These are phyloP conservation scores for Fusarium piperis DNA, from an alignment of 2,329 filamentous ascomycete genomes.

Conservation along the genomic window DNA sequence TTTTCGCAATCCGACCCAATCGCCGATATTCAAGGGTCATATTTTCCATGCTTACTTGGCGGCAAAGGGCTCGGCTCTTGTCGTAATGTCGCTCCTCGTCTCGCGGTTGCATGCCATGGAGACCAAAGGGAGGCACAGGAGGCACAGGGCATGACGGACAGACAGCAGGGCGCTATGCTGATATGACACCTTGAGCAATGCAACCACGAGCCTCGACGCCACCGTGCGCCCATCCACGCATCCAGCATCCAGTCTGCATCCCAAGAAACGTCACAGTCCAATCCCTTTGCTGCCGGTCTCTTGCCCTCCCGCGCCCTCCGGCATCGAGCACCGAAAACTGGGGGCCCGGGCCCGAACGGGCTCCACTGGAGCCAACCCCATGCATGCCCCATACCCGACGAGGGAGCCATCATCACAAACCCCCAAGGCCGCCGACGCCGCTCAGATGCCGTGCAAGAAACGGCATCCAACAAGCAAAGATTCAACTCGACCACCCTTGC, in stretches of 20 bases:
- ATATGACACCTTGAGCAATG: background rate
- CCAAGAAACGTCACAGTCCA: background rate
- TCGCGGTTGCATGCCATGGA: background rate
- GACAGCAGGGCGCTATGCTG: too few species aligned
- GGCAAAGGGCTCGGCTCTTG: constrained; percentile 23
- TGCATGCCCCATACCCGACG: constrained; percentile 4
- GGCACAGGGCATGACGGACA: background rate
- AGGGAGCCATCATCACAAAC: constrained; percentile 1
- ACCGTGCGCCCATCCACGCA: background rate
- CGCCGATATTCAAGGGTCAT: background rate
- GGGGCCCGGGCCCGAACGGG: constrained; percentile 30
- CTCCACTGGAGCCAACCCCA: constrained; percentile 15
- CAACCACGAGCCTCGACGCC: constrained; percentile 3
- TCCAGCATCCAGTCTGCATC: background rate
- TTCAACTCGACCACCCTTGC: constrained; percentile 17
- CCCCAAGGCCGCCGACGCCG: background rate
- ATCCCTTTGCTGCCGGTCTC: background rate
- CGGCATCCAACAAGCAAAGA: background rate
- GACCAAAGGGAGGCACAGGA: constrained; percentile 7
- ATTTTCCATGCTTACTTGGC: constrained; percentile 4
- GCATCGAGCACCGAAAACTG: constrained; percentile 20
- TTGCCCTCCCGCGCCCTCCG: constrained; percentile 22
- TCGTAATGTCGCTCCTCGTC: background rate
- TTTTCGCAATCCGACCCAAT: constrained; percentile 6
- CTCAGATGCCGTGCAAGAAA: constrained; percentile 18